A percentile compares a stretch with the other conserved stretches of the same genome.
Conservation (phyloP, 805 yeast species). For the Suhomyces emberorum region DNA sequence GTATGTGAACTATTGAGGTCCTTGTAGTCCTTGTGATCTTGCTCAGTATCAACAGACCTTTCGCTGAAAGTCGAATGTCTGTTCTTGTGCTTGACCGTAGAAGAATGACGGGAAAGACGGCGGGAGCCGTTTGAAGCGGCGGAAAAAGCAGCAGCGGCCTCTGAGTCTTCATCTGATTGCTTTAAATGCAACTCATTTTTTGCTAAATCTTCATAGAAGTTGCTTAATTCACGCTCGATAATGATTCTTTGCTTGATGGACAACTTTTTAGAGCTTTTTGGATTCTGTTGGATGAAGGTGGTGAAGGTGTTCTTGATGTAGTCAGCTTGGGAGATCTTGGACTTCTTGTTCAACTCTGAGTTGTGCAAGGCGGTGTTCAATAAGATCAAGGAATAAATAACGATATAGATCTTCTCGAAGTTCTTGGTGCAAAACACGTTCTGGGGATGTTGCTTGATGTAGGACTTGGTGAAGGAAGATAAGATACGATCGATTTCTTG, state of each 20-base stretch:
- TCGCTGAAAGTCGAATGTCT: conserved; percentile 3
- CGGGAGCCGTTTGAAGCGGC: conserved; percentile 3
- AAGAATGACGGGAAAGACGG: conserved; percentile 11
- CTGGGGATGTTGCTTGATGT: conserved; percentile 49
- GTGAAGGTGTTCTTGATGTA: conserved; percentile 41
- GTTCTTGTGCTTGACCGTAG: conserved; percentile 5
- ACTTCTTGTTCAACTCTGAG: conserved; percentile 34
- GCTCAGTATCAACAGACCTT: background rate
- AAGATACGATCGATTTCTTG: conserved; percentile 75
- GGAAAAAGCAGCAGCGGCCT: background rate
- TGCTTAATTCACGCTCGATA: conserved; percentile 43
- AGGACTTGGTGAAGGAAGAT: conserved; percentile 63
- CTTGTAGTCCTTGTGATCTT: background rate
- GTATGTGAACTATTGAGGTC: conserved; percentile 1
- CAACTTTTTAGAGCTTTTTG: conserved; percentile 24
- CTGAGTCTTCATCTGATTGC: conserved; percentile 13
- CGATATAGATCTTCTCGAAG: conserved; percentile 59
- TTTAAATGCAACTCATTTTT: conserved; percentile 40
- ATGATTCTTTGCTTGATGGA: conserved; percentile 39
- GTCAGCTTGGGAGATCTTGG: conserved; percentile 39
- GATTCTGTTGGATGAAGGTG: conserved; percentile 39
- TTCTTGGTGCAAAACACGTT: conserved; percentile 49
- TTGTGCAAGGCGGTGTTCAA: conserved; percentile 78
- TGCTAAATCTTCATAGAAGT: conserved; percentile 42
- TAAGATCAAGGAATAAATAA: conserved; percentile 67